Evolutionary conservation across 306 rosid species (phyloP), one percentile per base, ranked within the genome.

Genomic region (Canavalia ensiformis): DNA sequence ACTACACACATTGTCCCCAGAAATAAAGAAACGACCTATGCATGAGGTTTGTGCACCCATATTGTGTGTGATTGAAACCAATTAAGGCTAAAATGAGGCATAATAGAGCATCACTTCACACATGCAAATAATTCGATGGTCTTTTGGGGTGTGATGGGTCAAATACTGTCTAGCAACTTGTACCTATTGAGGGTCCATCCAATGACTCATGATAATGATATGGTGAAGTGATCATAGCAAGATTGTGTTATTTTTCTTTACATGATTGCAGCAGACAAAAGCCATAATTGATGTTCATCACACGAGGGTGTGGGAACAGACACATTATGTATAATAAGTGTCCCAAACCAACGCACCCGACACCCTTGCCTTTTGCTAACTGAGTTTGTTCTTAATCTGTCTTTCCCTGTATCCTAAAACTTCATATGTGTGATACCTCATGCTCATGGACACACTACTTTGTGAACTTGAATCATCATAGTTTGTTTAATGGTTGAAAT

Each of bases 261-360:
- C 57, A 70, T 79, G 77, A 70, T 80, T 80, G 84, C 56, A 72
- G 78, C 78, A 80, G 54, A 72, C 78, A 80, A 60, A 47, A 28
- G 71, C 29, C 18, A 68, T 75, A 62, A 82, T 57, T 58, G 57
- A 75, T 75, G 54, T 47, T 66, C 75, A 62, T 75, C 81, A 13
- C 85, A 80, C 77, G 78, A 72, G 78, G 73, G 55, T 62, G 42
- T 71, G 78, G 66, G 46, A 70, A 44, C 62, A 62, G 35, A 29
- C 70, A 74, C 76, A 47, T 46, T 67, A 42, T 52, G 30, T 10
- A 18, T 28, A 30, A 8, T 49, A 49, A 45, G 51, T 42, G 68
- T 78, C 69, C 58, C 47, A 42, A 31, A n/a, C 35, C 75, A 55
- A 67, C 45, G 58, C 68, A 78, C 74, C 82, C 82, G 76, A 78